phyloP scores from a whole-genome alignment of 495 filamentous ascomycete species.

The Trichocladium antarcticum region DNA sequence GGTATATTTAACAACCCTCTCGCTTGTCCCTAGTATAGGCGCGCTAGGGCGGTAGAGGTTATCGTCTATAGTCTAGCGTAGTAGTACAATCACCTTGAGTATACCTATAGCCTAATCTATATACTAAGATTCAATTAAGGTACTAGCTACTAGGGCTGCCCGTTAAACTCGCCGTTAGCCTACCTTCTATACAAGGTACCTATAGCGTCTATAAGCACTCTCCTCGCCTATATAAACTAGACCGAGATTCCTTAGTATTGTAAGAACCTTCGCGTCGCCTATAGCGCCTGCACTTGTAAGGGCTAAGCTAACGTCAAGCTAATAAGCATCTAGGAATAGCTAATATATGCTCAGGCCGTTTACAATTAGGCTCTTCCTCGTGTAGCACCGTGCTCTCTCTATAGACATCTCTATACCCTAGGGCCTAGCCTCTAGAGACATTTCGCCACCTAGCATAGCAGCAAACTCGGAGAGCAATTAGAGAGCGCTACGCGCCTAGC shows the following conservation, averaged over 20 bases:
- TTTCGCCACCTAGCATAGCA: constrained; percentile 4
- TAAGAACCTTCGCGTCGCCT: constrained; percentile 3
- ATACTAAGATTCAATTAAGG: constrained; percentile 6
- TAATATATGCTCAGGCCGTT: constrained; percentile 5
- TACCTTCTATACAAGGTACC: constrained; percentile 8
- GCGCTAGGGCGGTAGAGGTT: constrained; percentile 4
- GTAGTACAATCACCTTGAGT: constrained; percentile 8
- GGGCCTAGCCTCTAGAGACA: constrained; percentile 2
- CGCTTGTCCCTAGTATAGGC: constrained; percentile 3
- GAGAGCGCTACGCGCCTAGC: constrained; percentile 5
- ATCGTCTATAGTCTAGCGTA: constrained; percentile 2
- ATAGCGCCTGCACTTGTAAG: constrained; percentile 7
- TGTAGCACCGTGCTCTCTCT: constrained; percentile 1
- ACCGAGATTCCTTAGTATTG: constrained; percentile 9
- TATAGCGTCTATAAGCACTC: constrained; percentile 4
- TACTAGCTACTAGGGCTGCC: constrained; percentile 1
- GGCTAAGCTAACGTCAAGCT: constrained; percentile 6
- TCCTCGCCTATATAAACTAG: constrained; percentile 8
- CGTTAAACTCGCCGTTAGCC: constrained; percentile 6
- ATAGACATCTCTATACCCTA: constrained; percentile 5
- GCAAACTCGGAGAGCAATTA: not conserved
- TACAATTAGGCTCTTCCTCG: constrained; percentile 5
- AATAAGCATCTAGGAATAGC: constrained; percentile 8
- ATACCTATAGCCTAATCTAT: constrained; percentile 9
- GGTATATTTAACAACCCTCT: constrained; percentile 7